Conservation (phyloP, 139 green algal genomes). For the Marvania coccoides region DNA sequence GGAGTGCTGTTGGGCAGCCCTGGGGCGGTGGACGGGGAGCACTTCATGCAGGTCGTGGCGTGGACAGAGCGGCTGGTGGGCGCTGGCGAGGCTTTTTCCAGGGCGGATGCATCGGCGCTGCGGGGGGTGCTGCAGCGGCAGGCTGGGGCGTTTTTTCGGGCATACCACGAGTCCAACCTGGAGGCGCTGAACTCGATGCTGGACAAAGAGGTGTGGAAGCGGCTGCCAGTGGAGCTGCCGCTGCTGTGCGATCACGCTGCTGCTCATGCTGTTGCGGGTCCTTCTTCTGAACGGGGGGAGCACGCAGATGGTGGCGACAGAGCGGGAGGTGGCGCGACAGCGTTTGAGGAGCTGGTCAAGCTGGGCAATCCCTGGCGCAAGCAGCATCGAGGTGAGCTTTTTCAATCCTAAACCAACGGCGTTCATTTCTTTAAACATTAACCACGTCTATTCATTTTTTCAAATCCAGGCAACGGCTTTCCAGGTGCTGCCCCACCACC, state of each 20-base stretch:
- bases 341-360: conserved; percentile 20
- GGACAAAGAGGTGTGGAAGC: conserved; percentile 43
- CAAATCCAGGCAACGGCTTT: too few relatives aligned
- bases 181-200: conserved; percentile 40
- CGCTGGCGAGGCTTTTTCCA: conserved; percentile 34
- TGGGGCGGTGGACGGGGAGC: conserved; percentile 38
- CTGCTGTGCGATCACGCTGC: too few relatives aligned
- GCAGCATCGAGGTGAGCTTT: neutral
- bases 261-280: too few relatives aligned
- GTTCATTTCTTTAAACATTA: too few relatives aligned
- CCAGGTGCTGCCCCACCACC: too few relatives aligned
- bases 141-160: conserved; percentile 32
- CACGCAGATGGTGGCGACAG: too few relatives aligned
- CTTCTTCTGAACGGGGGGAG: too few relatives aligned
- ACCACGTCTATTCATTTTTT: too few relatives aligned
- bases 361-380: conserved; percentile 34
- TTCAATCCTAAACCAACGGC: too few relatives aligned
- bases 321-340: too few relatives aligned
- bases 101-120: conserved; percentile 13
- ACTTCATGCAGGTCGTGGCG: conserved; percentile 51
- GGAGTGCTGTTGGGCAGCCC: conserved; percentile 27
- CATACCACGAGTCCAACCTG: conserved; percentile 40
- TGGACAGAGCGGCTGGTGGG: conserved; percentile 40
- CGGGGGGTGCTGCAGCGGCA: conserved; percentile 25
- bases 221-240: conserved; percentile 27